phyloP scores from a whole-genome alignment of 495 filamentous ascomycete genomes.

The Alectoria sarmentosa region DNA sequence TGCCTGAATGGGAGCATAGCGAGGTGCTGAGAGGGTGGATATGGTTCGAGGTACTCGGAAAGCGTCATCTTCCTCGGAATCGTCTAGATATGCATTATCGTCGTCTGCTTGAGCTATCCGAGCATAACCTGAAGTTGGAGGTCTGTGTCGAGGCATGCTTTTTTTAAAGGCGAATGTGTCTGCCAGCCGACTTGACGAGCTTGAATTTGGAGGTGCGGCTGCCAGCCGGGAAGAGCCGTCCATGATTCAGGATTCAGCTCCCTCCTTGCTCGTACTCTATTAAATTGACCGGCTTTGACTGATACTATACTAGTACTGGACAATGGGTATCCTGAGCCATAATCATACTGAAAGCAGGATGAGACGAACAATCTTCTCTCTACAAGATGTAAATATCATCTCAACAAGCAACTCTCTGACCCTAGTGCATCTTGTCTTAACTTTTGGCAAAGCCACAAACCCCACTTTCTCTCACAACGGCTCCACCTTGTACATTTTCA shows the following conservation, averaged over 20 bases:
- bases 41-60: constrained; percentile 48
- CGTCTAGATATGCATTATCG: constrained; percentile 53
- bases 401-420: not conserved
- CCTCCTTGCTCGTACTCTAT: not conserved
- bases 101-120: constrained; percentile 88
- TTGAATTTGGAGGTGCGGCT: constrained; percentile 10
- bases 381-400: not conserved
- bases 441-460: not conserved
- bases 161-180: constrained; percentile 11
- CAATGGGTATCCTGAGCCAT: too few species aligned
- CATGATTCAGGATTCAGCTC: too few species aligned
- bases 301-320: too few species aligned
- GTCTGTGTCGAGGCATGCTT: constrained; percentile 51
- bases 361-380: not conserved
- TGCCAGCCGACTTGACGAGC: not conserved
- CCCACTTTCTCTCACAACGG: not conserved
- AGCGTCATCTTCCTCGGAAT: constrained; percentile 62
- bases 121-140: constrained; percentile 84
- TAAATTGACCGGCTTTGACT: not conserved
- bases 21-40: constrained; percentile 51
- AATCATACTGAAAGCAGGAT: too few species aligned
- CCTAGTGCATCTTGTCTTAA: not conserved
- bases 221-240: constrained; percentile 13
- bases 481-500: not conserved
- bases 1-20: constrained; percentile 58